A percentile compares a stretch with the other conserved stretches of the same genome.
These are phyloP conservation scores for Penicillium sp. DNA, from an alignment of 2,329 filamentous ascomycete genomes.

Conservation along the genomic window DNA sequence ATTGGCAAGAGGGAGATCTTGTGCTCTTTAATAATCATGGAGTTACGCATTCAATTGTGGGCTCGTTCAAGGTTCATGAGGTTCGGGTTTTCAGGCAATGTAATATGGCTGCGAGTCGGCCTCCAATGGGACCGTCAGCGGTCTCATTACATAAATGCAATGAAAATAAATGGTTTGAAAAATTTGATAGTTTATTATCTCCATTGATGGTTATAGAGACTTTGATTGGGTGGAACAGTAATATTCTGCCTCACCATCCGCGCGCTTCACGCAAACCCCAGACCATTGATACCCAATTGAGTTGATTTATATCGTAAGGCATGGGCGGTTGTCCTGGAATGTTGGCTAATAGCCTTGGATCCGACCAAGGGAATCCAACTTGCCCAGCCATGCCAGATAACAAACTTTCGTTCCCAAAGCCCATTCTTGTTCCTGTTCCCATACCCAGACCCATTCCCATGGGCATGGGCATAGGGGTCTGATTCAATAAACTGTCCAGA, in stretches of 20 bases:
- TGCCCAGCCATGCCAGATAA: background rate
- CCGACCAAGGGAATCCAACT: constrained; percentile 1
- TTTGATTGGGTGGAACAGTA: background rate
- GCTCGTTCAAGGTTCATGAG: constrained; percentile 69
- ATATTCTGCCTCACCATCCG: background rate
- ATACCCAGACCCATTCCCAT: background rate
- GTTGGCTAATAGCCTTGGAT: background rate
- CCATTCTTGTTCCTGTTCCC: background rate
- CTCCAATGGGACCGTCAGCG: constrained; percentile 14
- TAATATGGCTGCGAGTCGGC: constrained; percentile 61
- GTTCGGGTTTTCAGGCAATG: constrained; percentile 75
- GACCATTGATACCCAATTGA: constrained; percentile 11
- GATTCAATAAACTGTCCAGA: background rate
- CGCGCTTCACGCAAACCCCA: constrained; percentile 5
- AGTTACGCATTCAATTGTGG: constrained; percentile 72
- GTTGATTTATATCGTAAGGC: constrained; percentile 6
- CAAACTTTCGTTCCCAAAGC: background rate
- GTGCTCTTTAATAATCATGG: constrained; percentile 79
- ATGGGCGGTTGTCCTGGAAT: background rate
- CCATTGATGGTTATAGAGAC: background rate
- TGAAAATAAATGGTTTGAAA: background rate
- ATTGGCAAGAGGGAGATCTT: constrained; percentile 74
- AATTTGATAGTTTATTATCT: background rate
- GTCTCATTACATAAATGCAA: background rate
- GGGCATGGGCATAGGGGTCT: background rate